Base-by-base conservation (phyloP, 148 eudicot species). In the Rhododendron ovatum region DNA sequence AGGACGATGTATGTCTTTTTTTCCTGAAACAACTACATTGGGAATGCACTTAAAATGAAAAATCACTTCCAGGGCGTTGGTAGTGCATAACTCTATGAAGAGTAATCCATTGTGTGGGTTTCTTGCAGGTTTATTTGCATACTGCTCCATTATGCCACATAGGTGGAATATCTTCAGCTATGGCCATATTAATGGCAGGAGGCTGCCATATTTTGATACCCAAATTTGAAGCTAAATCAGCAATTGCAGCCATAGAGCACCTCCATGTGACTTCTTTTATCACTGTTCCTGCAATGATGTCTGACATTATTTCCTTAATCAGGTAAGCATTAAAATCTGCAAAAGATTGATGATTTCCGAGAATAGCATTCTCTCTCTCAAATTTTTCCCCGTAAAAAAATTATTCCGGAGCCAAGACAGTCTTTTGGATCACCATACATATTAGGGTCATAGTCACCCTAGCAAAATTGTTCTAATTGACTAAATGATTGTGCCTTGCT, bases 81-180 rank as follows among this genome's bases (percentile, higher is more conserved):
- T 67, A 7, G 12, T 22, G 24, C n/a, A 45, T 35, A 82, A 67
- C n/a, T 83, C 13, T 33, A 22, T 50, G 83, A n/a, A 33, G 45
- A 63, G 53, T 84, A 10, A 75, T 50, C 57, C 14, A 11, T 74
- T 83, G n/a, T 33, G 22, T 61, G 77, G 37, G 55, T 67, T 67
- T 83, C 41, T 83, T 85, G 85, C 85, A 96, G 99, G 90, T 95
- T 33, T 97, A 95, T 91, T 59, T 97, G 88, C 98, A 97, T 89
- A 97, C 95, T 37, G 96, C 96, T 81, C 98, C 99, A 74, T 65
- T 97, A 86, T 95, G 98, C 90, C 99, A 97, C 88, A 95, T 97
- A 75, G 99, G 99, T 75, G 99, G 98, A 65, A 90, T 97, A 90
- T 97, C 99, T 63, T 97, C 99, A 4, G 98, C 98, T 85, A 41